Evolutionary conservation across 495 filamentous ascomycete genomes (phyloP).

Genomic region (Aspergillus nanangensis): DNA sequence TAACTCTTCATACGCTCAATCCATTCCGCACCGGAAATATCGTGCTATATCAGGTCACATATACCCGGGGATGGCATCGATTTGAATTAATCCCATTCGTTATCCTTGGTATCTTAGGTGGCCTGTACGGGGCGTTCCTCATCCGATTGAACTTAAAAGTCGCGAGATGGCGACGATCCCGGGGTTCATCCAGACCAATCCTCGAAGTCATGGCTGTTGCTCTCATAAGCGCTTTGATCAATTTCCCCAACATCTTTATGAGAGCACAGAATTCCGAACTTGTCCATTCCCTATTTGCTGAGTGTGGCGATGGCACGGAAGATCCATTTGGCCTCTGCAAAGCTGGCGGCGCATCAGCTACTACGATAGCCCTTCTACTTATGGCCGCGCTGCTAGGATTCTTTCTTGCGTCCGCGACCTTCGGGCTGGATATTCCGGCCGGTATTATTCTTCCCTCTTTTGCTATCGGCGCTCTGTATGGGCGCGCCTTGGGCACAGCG

Average conservation of each 20-base stretch:
- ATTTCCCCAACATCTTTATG: slow-evolving; percentile 95
- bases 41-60: slow-evolving; percentile 94
- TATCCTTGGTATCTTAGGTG: slow-evolving; percentile 82
- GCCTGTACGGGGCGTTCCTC: slow-evolving; percentile 89
- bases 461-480: slow-evolving; percentile 89
- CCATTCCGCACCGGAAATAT: slow-evolving; percentile 95
- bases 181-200: slow-evolving; percentile 56
- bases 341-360: slow-evolving; percentile 62
- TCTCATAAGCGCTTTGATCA: slow-evolving; percentile 77
- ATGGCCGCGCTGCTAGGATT: slow-evolving; percentile 78
- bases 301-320: slow-evolving; percentile 72
- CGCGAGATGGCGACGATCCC: slow-evolving; percentile 70
- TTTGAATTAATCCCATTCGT: slow-evolving; percentile 91
- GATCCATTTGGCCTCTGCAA: slow-evolving; percentile 88
- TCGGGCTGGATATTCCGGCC: slow-evolving; percentile 94
- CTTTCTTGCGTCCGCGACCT: slow-evolving; percentile 81
- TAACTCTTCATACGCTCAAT: slow-evolving; percentile 87
- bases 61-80: slow-evolving; percentile 86
- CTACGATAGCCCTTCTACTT: slow-evolving; percentile 73
- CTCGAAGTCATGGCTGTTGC: slow-evolving; percentile 72
- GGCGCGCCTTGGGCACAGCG: slow-evolving; percentile 84
- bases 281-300: slow-evolving; percentile 86
- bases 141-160: slow-evolving; percentile 92
- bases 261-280: slow-evolving; percentile 86
- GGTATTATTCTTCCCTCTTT: slow-evolving; percentile 97